A percentile compares a stretch with the other conserved stretches of the same genome.
Conservation (phyloP, 2,329 filamentous ascomycete genomes). For the Neophaeococcomyces aloes region DNA sequence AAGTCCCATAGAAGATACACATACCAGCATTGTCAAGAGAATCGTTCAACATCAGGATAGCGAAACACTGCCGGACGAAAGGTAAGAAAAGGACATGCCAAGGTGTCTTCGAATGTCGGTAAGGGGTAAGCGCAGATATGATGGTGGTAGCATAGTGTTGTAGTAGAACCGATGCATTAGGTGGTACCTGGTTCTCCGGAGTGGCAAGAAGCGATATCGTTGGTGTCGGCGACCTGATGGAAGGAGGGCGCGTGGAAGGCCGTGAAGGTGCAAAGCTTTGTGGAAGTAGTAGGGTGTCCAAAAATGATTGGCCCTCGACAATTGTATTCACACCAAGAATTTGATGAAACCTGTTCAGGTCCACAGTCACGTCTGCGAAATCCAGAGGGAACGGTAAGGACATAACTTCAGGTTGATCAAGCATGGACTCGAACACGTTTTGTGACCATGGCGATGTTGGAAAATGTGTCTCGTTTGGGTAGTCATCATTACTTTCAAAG, state of each 20-base stretch:
- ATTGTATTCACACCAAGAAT: too few species aligned
- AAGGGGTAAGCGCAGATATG: conserved; percentile 24
- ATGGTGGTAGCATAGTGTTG: conserved; percentile 31
- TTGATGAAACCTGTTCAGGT: too few species aligned
- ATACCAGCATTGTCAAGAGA: conserved; percentile 29
- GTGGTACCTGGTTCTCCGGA: background rate
- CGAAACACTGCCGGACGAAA: conserved; percentile 33
- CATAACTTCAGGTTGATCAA: conserved; percentile 2
- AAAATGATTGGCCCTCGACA: too few species aligned
- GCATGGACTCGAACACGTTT: background rate
- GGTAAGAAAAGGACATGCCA: conserved; percentile 38
- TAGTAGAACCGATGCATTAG: conserved; percentile 29
- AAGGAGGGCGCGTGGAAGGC: background rate
- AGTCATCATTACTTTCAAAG: background rate
- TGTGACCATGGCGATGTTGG: conserved; percentile 1
- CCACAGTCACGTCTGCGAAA: too few species aligned
- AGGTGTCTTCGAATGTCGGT: conserved; percentile 31
- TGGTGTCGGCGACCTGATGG: background rate
- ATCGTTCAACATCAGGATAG: conserved; percentile 34
- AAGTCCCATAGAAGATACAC: conserved; percentile 31
- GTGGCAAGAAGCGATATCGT: background rate
- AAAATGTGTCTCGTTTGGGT: background rate
- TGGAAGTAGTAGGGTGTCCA: too few species aligned
- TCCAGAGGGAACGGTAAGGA: background rate
- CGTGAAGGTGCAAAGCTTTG: too few species aligned